Percentiles rank a stretch among this genome's conserved stretches.
Evolutionary conservation across 2,329 filamentous ascomycete species (phyloP).

Genomic region (Karstenula rhodostoma): DNA sequence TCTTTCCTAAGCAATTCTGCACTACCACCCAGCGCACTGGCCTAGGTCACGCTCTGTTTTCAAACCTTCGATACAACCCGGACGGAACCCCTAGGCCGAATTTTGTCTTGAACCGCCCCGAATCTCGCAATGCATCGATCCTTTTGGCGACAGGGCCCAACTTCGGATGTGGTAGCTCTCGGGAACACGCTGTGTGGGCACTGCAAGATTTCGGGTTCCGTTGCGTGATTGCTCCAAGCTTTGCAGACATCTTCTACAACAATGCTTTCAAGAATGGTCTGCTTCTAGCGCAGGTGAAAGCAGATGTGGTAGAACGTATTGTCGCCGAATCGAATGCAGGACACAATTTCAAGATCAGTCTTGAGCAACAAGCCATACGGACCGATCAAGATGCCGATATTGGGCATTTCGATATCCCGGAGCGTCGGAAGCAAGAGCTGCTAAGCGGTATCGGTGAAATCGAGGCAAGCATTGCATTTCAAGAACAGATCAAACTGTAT

Average conservation of each 20-base stretch:
- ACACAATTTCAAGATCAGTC: slow-evolving; percentile 85
- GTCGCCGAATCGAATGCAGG: slow-evolving; percentile 80
- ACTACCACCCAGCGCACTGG: slow-evolving; percentile 99
- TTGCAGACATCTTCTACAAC: slow-evolving; percentile 97
- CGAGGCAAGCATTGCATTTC: slow-evolving; percentile 89
- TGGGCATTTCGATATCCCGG: slow-evolving; percentile 84
- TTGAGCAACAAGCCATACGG: slow-evolving; percentile 83
- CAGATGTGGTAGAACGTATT: slow-evolving; percentile 71
- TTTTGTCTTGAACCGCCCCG: slow-evolving; percentile 90
- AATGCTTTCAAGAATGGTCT: slow-evolving; percentile 99
- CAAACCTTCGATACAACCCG: slow-evolving; percentile 75
- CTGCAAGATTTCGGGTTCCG: slow-evolving; percentile 96
- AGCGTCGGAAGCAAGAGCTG: slow-evolving; percentile 93
- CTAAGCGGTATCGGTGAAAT: slow-evolving; percentile 96
- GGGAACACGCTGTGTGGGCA: slow-evolving; percentile 97
- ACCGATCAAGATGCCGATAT: slow-evolving; percentile 76
- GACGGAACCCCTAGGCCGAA: slow-evolving; percentile 73
- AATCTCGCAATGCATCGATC: slow-evolving; percentile 84
- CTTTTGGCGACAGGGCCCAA: slow-evolving; percentile 90
- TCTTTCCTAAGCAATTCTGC: slow-evolving; percentile 98
- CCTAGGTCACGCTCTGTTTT: slow-evolving; percentile 86
- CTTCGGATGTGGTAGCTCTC: slow-evolving; percentile 91
- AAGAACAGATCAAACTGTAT: slow-evolving; percentile 85
- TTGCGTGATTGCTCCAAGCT: slow-evolving; percentile 88
- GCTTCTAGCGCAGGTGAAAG: slow-evolving; percentile 78